A percentile compares a stretch with the other conserved stretches of the same genome.
These are phyloP conservation scores for Colletotrichum graminicola DNA, from an alignment of 2,329 filamentous ascomycete genomes.

Conservation along the genomic window DNA sequence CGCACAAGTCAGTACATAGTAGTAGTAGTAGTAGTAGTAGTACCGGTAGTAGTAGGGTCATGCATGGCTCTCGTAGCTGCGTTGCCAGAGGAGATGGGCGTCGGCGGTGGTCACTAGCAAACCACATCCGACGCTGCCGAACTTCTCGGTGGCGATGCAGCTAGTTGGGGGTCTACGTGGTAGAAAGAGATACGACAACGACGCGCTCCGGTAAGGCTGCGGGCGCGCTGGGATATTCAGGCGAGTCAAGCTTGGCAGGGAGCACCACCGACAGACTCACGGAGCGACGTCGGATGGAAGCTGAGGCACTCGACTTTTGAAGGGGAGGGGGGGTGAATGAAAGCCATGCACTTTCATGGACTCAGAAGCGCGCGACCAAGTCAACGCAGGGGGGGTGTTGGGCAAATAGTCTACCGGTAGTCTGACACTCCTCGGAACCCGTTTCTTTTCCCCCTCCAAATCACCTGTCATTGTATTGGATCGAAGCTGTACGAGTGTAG, in stretches of 20 bases:
- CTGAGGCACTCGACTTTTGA: not conserved
- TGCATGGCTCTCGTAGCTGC: too few species aligned
- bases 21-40: too few species aligned
- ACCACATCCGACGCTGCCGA: not conserved
- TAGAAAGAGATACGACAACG: not conserved
- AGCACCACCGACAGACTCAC: not conserved
- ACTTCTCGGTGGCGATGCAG: not conserved
- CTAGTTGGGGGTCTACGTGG: not conserved
- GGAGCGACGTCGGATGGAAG: not conserved
- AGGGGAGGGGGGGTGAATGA: not conserved
- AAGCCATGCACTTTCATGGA: slow-evolving; percentile 5
- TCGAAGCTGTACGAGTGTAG: not conserved
- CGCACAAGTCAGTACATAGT: too few species aligned
- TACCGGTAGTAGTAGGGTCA: too few species aligned
- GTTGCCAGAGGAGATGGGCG: not conserved
- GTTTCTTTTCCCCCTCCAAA: not conserved
- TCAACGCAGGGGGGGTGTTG: not conserved
- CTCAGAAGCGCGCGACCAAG: not conserved
- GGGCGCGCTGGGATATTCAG: not conserved
- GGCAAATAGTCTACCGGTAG: not conserved
- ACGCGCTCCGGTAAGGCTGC: slow-evolving; percentile 8
- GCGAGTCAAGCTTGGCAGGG: slow-evolving; percentile 10
- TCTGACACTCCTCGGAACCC: not conserved
- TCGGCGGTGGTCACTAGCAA: slow-evolving; percentile 4
- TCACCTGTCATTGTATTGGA: not conserved